Percentiles rank a stretch among this genome's conserved stretches.
Conservation (phyloP, 2,329 filamentous ascomycete species). For the Teratosphaeria zuluensis region DNA sequence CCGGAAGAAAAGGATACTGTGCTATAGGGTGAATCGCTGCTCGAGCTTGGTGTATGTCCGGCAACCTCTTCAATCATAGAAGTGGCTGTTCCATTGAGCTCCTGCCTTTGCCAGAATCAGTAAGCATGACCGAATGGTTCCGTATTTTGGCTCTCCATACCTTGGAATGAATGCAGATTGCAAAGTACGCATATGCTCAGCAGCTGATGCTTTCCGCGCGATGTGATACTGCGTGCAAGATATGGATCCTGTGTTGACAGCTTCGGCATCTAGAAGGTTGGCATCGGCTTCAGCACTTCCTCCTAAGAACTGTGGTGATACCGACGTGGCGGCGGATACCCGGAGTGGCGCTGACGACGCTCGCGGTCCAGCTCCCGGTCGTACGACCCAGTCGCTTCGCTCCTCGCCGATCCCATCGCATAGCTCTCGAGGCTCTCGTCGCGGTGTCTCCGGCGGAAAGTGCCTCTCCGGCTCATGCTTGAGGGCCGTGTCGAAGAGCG, state of each 20-base stretch:
- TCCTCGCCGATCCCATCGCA: not conserved
- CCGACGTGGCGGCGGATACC: conserved; percentile 19
- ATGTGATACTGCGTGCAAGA: conserved; percentile 4
- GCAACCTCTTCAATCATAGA: not conserved
- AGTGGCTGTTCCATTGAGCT: not conserved
- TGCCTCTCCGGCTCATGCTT: conserved; percentile 8
- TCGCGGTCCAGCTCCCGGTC: conserved; percentile 20
- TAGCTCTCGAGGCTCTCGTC: conserved; percentile 8
- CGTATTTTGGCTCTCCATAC: not conserved
- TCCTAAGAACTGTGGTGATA: conserved; percentile 27
- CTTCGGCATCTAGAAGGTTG: conserved; percentile 11
- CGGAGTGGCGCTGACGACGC: conserved; percentile 20
- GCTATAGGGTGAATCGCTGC: conserved; percentile 4
- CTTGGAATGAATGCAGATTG: not conserved
- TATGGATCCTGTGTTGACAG: not conserved
- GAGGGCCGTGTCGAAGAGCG: conserved; percentile 12
- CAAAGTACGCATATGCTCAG: conserved; percentile 1
- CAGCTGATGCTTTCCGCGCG: conserved; percentile 1
- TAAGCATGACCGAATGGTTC: not conserved
- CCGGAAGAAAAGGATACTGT: conserved; percentile 10
- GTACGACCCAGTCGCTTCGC: conserved; percentile 10
- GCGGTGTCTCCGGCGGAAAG: conserved; percentile 9
- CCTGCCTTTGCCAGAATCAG: not conserved
- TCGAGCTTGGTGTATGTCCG: conserved; percentile 5
- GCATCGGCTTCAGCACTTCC: conserved; percentile 22